These are phyloP conservation scores for Holtermanniella nyarrowii DNA, from an alignment of 768 basidiomycete genomes.

Conservation along the genomic window DNA sequence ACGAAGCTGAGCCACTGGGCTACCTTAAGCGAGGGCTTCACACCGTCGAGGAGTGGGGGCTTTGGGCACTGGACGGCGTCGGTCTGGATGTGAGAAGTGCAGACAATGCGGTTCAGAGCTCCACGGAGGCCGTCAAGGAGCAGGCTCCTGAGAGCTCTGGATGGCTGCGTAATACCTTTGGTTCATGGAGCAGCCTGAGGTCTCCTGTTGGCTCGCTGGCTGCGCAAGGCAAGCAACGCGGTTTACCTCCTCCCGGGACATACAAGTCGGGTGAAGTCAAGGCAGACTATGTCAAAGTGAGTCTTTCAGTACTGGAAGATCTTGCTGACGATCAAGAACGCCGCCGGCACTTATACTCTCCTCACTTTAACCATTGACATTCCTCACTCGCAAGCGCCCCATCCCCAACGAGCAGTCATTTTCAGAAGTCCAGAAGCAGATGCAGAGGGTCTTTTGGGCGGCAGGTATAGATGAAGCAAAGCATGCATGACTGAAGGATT, in stretches of 20 bases:
- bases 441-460: constrained; percentile 28
- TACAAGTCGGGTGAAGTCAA: constrained; percentile 37
- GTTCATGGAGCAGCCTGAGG: not conserved
- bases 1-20: constrained; percentile 27
- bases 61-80: constrained; percentile 2
- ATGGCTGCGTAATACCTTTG: constrained; percentile 3
- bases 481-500: not conserved
- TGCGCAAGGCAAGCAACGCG: constrained; percentile 1
- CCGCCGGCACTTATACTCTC: constrained; percentile 28
- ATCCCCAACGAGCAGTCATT: constrained; percentile 32
- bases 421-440: constrained; percentile 33
- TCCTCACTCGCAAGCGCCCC: constrained; percentile 24
- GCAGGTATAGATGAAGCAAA: constrained; percentile 6
- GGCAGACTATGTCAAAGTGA: constrained; percentile 39
- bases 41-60: constrained; percentile 9
- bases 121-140: not conserved
- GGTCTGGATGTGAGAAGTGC: constrained; percentile 6
- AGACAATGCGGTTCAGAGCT: not conserved
- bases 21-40: constrained; percentile 17
- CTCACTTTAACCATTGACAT: constrained; percentile 37
- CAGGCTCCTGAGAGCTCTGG: not conserved
- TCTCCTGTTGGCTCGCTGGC: constrained; percentile 4
- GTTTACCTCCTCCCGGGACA: constrained; percentile 35
- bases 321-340: constrained; percentile 17
- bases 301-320: constrained; percentile 4